Conservation (phyloP, 257 asterid species). For the Ilex asprella region DNA sequence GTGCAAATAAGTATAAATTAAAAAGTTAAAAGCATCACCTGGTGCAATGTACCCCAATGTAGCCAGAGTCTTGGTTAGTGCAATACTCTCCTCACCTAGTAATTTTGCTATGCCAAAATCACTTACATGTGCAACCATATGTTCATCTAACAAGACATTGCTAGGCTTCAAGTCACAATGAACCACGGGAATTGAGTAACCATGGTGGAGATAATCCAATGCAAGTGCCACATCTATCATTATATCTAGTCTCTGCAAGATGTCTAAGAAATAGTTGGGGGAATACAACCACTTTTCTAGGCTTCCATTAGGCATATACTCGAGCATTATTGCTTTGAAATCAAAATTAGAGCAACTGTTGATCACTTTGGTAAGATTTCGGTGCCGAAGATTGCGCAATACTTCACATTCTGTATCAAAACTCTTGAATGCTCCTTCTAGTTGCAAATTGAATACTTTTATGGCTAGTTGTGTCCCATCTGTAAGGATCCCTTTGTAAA, state of each 20-base stretch:
- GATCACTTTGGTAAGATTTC: slow-evolving; percentile 25
- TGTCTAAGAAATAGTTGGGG: slow-evolving; percentile 1
- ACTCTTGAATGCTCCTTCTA: slow-evolving; percentile 15
- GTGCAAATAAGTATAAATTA: neutral
- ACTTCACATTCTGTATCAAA: slow-evolving; percentile 28
- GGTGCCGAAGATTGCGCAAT: slow-evolving; percentile 27
- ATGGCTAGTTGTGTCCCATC: slow-evolving; percentile 11
- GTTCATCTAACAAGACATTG: slow-evolving; percentile 23
- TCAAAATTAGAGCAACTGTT: slow-evolving; percentile 25
- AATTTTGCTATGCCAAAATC: slow-evolving; percentile 31
- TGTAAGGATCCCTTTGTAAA: slow-evolving; percentile 16
- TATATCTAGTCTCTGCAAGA: slow-evolving; percentile 19
- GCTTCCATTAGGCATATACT: slow-evolving; percentile 31
- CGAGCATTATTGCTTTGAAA: slow-evolving; percentile 25
- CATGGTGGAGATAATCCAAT: slow-evolving; percentile 27
- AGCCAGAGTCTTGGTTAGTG: slow-evolving; percentile 29
- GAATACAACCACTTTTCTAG: slow-evolving; percentile 31
- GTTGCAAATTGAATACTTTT: slow-evolving; percentile 24
- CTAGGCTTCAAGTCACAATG: slow-evolving; percentile 35
- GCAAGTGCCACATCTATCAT: slow-evolving; percentile 34
- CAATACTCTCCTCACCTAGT: slow-evolving; percentile 14
- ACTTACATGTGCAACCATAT: slow-evolving; percentile 25
- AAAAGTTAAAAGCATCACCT: neutral
- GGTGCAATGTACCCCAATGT: slow-evolving; percentile 31
- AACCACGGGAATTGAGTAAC: slow-evolving; percentile 19